phyloP scores from a whole-genome alignment of 352 stramenopile species.

The Globisporangium nodosum region DNA sequence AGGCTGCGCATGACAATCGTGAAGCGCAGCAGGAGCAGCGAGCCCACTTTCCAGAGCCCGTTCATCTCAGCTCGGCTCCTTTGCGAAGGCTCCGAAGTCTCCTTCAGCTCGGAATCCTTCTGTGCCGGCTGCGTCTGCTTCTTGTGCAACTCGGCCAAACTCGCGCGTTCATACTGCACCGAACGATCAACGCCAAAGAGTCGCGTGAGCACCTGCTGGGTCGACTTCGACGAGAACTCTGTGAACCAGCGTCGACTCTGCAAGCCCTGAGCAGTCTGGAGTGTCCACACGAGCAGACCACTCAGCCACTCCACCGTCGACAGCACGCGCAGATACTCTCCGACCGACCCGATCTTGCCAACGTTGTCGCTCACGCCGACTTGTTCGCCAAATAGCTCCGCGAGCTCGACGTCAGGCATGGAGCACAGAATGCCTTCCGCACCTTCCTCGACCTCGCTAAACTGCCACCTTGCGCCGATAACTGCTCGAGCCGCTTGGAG shows the following conservation, averaged over 20 bases:
- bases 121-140: slow-evolving; percentile 16
- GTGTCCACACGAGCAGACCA: slow-evolving; percentile 70
- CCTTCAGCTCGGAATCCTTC: slow-evolving; percentile 3
- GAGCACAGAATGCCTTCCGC: slow-evolving; percentile 58
- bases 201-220: slow-evolving; percentile 47
- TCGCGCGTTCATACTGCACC: slow-evolving; percentile 71
- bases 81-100: not conserved
- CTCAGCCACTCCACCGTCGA: slow-evolving; percentile 75
- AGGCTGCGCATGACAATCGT: slow-evolving; percentile 62
- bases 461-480: slow-evolving; percentile 31
- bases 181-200: slow-evolving; percentile 68
- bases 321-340: slow-evolving; percentile 63
- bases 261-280: slow-evolving; percentile 63
- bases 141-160: slow-evolving; percentile 45
- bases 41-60: slow-evolving; percentile 78
- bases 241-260: slow-evolving; percentile 76
- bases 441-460: slow-evolving; percentile 45
- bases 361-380: slow-evolving; percentile 2
- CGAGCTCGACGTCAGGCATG: slow-evolving; percentile 53
- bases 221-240: slow-evolving; percentile 56
- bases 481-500: slow-evolving; percentile 31
- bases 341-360: slow-evolving; percentile 37
- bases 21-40: slow-evolving; percentile 74
- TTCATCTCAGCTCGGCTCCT: slow-evolving; percentile 6
- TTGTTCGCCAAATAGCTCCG: slow-evolving; percentile 11